phyloP scores from a whole-genome alignment of 495 filamentous ascomycete genomes.

The Mytilinidion resinicola region DNA sequence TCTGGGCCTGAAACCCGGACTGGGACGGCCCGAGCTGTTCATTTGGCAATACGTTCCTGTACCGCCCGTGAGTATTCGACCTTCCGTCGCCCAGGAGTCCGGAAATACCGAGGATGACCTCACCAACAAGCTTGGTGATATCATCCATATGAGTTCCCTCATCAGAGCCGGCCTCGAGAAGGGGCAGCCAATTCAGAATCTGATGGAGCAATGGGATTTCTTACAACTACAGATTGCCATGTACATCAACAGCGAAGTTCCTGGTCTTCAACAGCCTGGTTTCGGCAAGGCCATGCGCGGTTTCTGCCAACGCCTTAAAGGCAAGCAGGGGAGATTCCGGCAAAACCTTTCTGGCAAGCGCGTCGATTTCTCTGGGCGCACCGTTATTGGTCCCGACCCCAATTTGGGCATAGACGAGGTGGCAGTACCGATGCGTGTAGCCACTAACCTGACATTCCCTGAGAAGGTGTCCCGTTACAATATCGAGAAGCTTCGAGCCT shows the following conservation, averaged over 20 bases:
- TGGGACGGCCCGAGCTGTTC: constrained; percentile 93
- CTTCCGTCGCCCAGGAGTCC: constrained; percentile 83
- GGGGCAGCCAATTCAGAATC: constrained; percentile 74
- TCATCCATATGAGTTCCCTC: constrained; percentile 78
- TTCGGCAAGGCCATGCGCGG: constrained; percentile 79
- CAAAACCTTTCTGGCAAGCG: constrained; percentile 96
- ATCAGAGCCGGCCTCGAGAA: constrained; percentile 72
- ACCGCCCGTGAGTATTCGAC: constrained; percentile 86
- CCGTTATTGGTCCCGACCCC: constrained; percentile 95
- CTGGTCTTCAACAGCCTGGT: constrained; percentile 70
- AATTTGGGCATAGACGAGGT: constrained; percentile 92
- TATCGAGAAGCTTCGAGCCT: constrained; percentile 66
- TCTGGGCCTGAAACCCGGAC: constrained; percentile 74
- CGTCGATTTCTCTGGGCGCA: constrained; percentile 96
- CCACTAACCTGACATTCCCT: constrained; percentile 90
- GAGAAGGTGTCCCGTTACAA: constrained; percentile 80
- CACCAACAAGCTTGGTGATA: constrained; percentile 89
- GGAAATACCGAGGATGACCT: constrained; percentile 95
- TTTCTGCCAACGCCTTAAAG: constrained; percentile 91
- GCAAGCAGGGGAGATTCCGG: constrained; percentile 94
- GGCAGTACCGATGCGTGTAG: constrained; percentile 80
- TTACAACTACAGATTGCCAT: constrained; percentile 89
- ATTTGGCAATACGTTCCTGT: constrained; percentile 95
- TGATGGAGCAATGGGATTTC: constrained; percentile 99
- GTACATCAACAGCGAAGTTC: constrained; percentile 97